phyloP scores from a whole-genome alignment of 192 early-diverging fungal genomes.

The Coemansia sp. region DNA sequence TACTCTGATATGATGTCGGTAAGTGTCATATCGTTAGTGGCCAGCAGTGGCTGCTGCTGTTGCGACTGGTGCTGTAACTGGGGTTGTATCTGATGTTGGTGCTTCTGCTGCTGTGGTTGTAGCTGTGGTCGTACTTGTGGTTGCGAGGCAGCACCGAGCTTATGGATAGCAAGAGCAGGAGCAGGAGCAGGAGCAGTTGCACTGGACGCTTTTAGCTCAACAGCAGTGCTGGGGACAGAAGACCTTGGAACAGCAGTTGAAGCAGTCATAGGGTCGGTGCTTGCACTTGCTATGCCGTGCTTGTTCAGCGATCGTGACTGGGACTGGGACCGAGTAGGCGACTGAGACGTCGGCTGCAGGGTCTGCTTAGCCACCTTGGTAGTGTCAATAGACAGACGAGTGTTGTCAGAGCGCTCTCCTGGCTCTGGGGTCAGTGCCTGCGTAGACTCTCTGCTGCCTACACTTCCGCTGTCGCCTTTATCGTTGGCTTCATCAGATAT shows the following conservation, averaged over 20 bases:
- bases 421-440: not conserved
- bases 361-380: not conserved
- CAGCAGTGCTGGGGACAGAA: not conserved
- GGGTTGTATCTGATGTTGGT: too few species aligned
- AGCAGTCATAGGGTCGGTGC: not conserved
- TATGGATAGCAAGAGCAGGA: too few species aligned
- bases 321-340: not conserved
- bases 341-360: too few species aligned
- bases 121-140: not conserved
- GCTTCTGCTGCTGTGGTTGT: slow-evolving; percentile 1
- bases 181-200: not conserved
- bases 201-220: not conserved
- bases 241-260: not conserved
- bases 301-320: not conserved
- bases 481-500: not conserved
- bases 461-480: not conserved
- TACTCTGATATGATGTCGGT: slow-evolving; percentile 41
- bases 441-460: too few species aligned
- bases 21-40: slow-evolving; percentile 32
- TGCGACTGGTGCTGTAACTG: slow-evolving; percentile 13
- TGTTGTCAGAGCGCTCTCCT: not conserved
- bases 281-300: not conserved
- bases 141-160: not conserved
- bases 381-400: not conserved
- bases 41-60: slow-evolving; percentile 15